Evolutionary conservation across 345 rosid genomes (phyloP).

Genomic region (Diplotaxis tenuifolia): DNA sequence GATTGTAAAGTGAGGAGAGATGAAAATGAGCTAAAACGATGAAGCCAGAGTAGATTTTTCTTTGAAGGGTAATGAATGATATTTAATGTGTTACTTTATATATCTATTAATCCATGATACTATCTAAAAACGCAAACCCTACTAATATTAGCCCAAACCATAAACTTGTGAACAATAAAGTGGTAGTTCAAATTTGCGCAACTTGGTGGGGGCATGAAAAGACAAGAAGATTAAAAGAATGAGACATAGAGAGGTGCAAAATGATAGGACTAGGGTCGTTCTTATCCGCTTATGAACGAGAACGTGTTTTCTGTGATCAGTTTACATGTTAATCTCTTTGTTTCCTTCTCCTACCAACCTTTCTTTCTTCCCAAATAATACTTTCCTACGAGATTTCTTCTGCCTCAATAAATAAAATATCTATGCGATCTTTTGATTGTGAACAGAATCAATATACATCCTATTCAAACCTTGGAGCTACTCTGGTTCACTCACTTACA

Average conservation of each 20-base stretch:
- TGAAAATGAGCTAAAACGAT: not conserved
- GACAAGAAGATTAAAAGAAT: slow-evolving; percentile 18
- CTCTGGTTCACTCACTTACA: not conserved
- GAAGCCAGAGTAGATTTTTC: no score
- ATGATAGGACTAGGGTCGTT: slow-evolving; percentile 13
- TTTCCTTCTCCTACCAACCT: slow-evolving; percentile 14
- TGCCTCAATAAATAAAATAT: slow-evolving; percentile 5
- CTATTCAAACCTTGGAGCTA: not conserved
- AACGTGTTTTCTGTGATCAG: slow-evolving; percentile 27
- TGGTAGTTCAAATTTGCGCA: slow-evolving; percentile 27
- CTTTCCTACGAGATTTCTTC: not conserved
- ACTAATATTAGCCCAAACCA: slow-evolving; percentile 15
- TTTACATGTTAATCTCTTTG: slow-evolving; percentile 4
- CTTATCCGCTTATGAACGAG: slow-evolving; percentile 19
- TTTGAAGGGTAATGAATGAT: no score
- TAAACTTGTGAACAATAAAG: slow-evolving; percentile 5
- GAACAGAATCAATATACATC: slow-evolving; percentile 13
- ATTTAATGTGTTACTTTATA: no score
- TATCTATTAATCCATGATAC: not conserved
- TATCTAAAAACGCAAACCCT: not conserved
- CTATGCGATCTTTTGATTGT: not conserved
- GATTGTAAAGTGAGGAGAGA: not conserved
- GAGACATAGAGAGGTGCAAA: not conserved
- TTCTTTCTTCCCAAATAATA: not conserved
- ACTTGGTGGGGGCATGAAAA: slow-evolving; percentile 29